Conservation (phyloP, 2,329 filamentous ascomycete species). For the Cryphonectria carpinicola region DNA sequence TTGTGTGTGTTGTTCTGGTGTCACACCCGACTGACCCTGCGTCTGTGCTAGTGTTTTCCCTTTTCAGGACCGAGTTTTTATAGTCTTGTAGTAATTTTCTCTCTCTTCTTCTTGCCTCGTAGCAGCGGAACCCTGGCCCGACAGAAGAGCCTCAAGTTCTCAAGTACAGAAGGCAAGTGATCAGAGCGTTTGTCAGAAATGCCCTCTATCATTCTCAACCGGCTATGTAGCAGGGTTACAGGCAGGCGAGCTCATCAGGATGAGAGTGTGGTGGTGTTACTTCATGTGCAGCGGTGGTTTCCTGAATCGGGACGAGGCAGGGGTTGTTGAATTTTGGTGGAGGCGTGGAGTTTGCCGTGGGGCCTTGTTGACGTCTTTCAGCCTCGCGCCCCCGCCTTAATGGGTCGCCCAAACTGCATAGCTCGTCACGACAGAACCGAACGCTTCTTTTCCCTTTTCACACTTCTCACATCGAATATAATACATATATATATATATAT, state of each 20-base stretch:
- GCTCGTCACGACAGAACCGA: neutral
- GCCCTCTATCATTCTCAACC: neutral
- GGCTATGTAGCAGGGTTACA: neutral
- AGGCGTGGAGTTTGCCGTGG: slow-evolving; percentile 1
- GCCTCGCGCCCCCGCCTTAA: neutral
- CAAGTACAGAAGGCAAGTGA: too few relatives aligned
- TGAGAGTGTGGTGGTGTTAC: too few relatives aligned
- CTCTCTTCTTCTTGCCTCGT: neutral
- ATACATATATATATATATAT: neutral
- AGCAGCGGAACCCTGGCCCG: neutral
- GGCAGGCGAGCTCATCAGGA: neutral
- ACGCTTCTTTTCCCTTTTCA: neutral
- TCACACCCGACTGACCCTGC: too few relatives aligned
- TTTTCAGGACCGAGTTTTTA: too few relatives aligned
- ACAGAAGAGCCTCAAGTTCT: too few relatives aligned
- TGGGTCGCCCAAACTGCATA: neutral
- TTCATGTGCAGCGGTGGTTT: neutral
- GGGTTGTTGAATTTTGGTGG: slow-evolving; percentile 17
- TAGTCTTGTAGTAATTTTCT: neutral
- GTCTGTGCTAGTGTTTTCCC: too few relatives aligned
- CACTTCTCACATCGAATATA: neutral
- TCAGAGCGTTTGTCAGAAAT: neutral
- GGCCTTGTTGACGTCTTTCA: slow-evolving; percentile 5
- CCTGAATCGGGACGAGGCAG: neutral
- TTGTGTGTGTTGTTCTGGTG: too few relatives aligned